Conservation (phyloP, 257 asterid species). For the Solanum chmielewskii region DNA sequence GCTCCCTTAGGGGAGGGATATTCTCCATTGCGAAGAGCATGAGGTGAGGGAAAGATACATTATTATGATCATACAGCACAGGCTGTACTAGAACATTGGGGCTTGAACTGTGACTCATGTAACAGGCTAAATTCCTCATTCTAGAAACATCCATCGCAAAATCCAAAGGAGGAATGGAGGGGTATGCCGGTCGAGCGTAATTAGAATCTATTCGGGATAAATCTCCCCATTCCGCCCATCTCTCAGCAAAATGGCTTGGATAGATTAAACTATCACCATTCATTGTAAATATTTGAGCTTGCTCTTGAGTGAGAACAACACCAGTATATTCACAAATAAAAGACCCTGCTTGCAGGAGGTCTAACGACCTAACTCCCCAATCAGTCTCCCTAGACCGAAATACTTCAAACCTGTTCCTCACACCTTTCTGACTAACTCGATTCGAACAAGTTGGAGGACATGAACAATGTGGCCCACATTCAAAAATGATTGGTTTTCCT, state of each 20-base stretch:
- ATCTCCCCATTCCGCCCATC: constrained; percentile 63
- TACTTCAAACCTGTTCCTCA: constrained; percentile 64
- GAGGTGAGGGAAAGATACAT: constrained; percentile 66
- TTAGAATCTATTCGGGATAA: constrained; percentile 37
- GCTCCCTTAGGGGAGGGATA: constrained; percentile 84
- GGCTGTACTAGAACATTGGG: constrained; percentile 71
- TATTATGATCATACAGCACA: constrained; percentile 71
- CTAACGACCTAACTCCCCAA: constrained; percentile 91
- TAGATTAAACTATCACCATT: constrained; percentile 75
- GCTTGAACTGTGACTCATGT: constrained; percentile 39
- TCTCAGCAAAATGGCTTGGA: constrained; percentile 53
- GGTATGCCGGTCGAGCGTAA: constrained; percentile 26
- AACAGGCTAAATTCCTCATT: constrained; percentile 54
- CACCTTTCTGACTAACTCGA: constrained; percentile 76
- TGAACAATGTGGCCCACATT: constrained; percentile 72
- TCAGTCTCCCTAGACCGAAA: constrained; percentile 79
- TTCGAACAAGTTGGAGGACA: constrained; percentile 66
- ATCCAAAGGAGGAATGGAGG: constrained; percentile 45
- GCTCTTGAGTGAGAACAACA: constrained; percentile 71
- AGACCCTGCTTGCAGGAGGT: constrained; percentile 74
- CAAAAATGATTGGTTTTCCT: constrained; percentile 77
- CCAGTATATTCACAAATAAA: constrained; percentile 89
- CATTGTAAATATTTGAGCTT: constrained; percentile 65
- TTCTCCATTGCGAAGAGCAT: constrained; percentile 90
- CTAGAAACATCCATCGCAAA: constrained; percentile 55